These are phyloP conservation scores for Chaetomiaceae sp. DNA, from an alignment of 2,329 filamentous ascomycete genomes.

Conservation along the genomic window DNA sequence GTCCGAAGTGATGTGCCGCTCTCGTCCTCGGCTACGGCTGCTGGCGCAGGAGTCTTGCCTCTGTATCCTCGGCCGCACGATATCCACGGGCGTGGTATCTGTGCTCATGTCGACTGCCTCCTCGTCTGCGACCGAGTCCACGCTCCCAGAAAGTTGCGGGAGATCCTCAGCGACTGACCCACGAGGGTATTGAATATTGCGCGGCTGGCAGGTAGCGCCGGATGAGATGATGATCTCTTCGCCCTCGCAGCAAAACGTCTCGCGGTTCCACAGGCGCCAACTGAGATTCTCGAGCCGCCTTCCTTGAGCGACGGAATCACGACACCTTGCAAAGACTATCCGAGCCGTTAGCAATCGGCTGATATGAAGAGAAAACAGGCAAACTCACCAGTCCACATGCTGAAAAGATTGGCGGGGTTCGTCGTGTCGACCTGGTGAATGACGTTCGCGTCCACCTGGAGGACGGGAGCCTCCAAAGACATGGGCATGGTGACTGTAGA, in stretches of 20 bases:
- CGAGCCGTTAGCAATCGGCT: background rate
- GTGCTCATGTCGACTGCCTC: conserved; percentile 57
- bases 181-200: conserved; percentile 40
- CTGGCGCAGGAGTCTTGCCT: conserved; percentile 67
- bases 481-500: conserved; percentile 64
- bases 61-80: conserved; percentile 62
- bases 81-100: conserved; percentile 53
- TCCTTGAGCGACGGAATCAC: conserved; percentile 89
- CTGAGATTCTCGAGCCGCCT: conserved; percentile 89
- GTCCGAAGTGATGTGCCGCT: conserved; percentile 88
- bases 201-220: conserved; percentile 42
- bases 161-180: conserved; percentile 49
- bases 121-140: conserved; percentile 69
- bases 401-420: conserved; percentile 88
- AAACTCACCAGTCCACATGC: conserved; percentile 85
- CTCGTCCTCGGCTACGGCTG: conserved; percentile 66
- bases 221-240: conserved; percentile 48
- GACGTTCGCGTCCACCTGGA: conserved; percentile 85
- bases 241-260: conserved; percentile 81
- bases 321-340: conserved; percentile 87
- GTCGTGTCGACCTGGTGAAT: conserved; percentile 93
- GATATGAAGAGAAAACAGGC: background rate
- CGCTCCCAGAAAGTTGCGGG: conserved; percentile 71
- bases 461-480: conserved; percentile 75
- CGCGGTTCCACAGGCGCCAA: conserved; percentile 92